Conservation (phyloP, 1,284 basidiomycete genomes). For the Stereum hirsutum region DNA sequence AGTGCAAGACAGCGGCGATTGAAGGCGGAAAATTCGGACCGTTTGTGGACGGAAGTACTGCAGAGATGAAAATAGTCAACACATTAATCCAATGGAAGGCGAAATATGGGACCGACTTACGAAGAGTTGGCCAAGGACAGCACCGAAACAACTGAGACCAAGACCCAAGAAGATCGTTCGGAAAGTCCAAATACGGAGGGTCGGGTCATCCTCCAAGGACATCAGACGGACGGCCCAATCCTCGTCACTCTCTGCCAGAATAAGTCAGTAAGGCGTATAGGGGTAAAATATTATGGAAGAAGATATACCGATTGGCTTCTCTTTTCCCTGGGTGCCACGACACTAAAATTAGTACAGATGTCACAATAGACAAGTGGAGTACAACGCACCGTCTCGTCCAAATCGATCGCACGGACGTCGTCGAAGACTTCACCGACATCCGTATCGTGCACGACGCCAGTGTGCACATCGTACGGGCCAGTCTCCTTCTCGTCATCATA, state of each 20-base stretch:
- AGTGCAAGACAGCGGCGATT: no score
- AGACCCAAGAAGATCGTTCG: constrained; percentile 38
- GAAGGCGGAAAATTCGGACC: neutral
- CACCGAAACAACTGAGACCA: constrained; percentile 43
- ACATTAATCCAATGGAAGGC: neutral
- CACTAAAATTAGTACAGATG: no score
- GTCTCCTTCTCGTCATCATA: neutral
- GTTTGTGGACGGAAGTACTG: neutral
- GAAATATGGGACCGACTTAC: no score
- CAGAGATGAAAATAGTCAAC: neutral
- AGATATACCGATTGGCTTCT: neutral
- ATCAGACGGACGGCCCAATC: constrained; percentile 41
- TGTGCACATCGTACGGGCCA: neutral
- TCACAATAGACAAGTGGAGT: no score
- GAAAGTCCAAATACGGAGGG: constrained; percentile 38
- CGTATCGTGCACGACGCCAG: no score
- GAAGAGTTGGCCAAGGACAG: constrained; percentile 37
- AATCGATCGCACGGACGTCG: neutral
- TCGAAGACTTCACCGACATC: neutral
- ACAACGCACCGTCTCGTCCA: neutral
- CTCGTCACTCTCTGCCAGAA: constrained; percentile 28
- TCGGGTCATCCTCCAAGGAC: constrained; percentile 50
- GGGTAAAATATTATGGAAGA: neutral
- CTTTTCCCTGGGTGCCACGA: no score
- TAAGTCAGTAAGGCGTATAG: neutral